Evolutionary conservation across 2,329 filamentous ascomycete genomes (phyloP), one percentile per base, ranked within the genome.

Genomic region (Nemania diffusa): DNA sequence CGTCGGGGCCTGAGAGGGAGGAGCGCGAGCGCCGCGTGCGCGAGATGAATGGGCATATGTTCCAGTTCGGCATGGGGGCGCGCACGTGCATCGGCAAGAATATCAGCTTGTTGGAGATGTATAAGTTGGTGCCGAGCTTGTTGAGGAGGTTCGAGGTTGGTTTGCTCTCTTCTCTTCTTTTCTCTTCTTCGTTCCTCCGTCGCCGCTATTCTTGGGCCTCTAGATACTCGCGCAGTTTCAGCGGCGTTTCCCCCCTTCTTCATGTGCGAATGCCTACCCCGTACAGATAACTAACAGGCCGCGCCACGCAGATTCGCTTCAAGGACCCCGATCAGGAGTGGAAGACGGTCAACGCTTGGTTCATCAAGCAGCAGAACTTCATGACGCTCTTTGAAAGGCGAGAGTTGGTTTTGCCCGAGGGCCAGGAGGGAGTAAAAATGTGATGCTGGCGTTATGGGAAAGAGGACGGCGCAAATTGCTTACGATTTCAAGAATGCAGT

Each of bases 61-160:
- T 92, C 76, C 90, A 92, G 72, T 93, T 93, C 77, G 91, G 91
- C 1, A 90, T 90, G 78, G 91, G 91, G 0, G 85, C 87, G 11
- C 80, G 90, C 73, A 92, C 91, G 1, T 93, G 91, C 72, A 91
- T 84, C 79, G 91, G 91, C 51, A 89, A 88, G 83, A 90, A 90
- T 67, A 89, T 90, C 55, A 87, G 85, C 67, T 71, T 89, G 73
- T 71, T 89, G 72, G 87, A 90, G 81, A 88, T 90, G 64, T 89
- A 90, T 77, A 90, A 90, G 81, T 73, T 90, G 55, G 84, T 89
- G 26, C 87, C 87, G 46, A 85, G 81, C 62, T 73, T 92, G 73
- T 76, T 92, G 78, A 81, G 89, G 75, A 82, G 87, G 67, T 92
- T 92, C 71, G 88, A 91, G 78, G 86, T 84, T 73, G 75, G 80